Evolutionary conservation across 139 green algal species (phyloP), one percentile per base, ranked within the genome.

Genomic region (Nannochloris sp.): DNA sequence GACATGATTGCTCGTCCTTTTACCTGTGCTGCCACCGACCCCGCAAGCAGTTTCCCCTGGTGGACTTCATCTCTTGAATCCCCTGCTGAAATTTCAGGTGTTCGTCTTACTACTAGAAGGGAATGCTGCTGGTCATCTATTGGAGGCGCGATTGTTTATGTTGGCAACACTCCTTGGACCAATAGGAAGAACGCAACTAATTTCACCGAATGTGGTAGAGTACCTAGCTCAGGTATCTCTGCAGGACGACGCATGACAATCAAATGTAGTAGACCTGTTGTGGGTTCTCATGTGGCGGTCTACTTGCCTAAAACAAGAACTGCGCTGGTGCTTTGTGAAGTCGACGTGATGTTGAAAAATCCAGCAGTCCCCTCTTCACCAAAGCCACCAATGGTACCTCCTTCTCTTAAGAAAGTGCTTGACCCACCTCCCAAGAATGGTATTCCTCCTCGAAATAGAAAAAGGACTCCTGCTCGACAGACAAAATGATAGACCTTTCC

Each of bases 51-150:
- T 38, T 63, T 65, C 53, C n/a, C 64, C 29, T 78, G 65, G 63
- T 78, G 71, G 71, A 60, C 58, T 1, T 34, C 65, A 6, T 23
- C 60, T 23, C 37, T 78, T 27, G 24, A 30, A 19, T 5, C 13
- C 1, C 2, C 19, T 2, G 24, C 6, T 39, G 12, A 23, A 6
- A 24, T 74, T 29, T n/a, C 30, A n/a, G n/a, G 23, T 0, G 60
- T 78, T 3, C 14, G n/a, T 29, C 23, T 78, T 30, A 67, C 44
- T 6, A 71, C 71, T 7, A 25, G 35, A 31, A 8, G 30, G 6
- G 71, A 78, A 8, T 74, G 60, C 58, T 78, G 71, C 34, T 42
- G 30, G 6, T 19, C 23, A 0, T 54, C 48, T 30, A 47, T 78
- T n/a, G 34, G 15, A 23, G 53, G 53, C 3, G 61, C 59, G 0